Evolutionary conservation across 1,139 yeast species (phyloP), one percentile per base, ranked within the genome.

Genomic region (Blastobotrys ciferrii): DNA sequence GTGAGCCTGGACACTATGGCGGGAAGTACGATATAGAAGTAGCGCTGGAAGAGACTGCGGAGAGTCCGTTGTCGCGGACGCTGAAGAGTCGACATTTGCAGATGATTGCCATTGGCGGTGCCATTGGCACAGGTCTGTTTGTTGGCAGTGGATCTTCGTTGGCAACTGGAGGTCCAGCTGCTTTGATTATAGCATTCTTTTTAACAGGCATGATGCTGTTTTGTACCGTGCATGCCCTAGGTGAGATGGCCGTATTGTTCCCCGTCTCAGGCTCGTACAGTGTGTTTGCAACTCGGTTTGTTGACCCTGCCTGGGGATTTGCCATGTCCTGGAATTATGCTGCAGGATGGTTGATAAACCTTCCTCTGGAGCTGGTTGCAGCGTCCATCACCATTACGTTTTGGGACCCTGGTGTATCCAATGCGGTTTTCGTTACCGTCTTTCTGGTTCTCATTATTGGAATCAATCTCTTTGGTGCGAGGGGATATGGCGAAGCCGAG

Each of bases 241-340:
- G 95, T 55, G 96, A 88, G 67, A 65, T 87, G 64, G 88, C 94
- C 42, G 86, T 85, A 35, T 75, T 82, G 14, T 86, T 82, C 66
- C 91, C 92, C 35, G 81, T 87, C 41, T 74, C 84, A 47, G 96
- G 95, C 58, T 87, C 91, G 1, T 87, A 85, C 67, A 76, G 84
- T 37, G 78, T 84, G 49, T 85, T 81, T 65, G 80, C 87, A 32
- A 72, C 87, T 2, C 73, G 84, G 50, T 82, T 86, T n/a, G n/a
- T n/a, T n/a, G n/a, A n/a, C n/a, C n/a, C n/a, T n/a, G n/a, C n/a
- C n/a, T n/a, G n/a, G n/a, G 94, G 94, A 7, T 87, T 87, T 65
- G 85, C 95, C 20, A 80, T 85, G 63, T 88, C 89, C 44, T 84
- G 89, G 87, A 84, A 83, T 64, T 86, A 86, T 64, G 85, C 82